A percentile compares a stretch with the other conserved stretches of the same genome.
These are phyloP conservation scores for Lecanicillium sp. DNA, from an alignment of 2,329 filamentous ascomycete species.

Conservation along the genomic window DNA sequence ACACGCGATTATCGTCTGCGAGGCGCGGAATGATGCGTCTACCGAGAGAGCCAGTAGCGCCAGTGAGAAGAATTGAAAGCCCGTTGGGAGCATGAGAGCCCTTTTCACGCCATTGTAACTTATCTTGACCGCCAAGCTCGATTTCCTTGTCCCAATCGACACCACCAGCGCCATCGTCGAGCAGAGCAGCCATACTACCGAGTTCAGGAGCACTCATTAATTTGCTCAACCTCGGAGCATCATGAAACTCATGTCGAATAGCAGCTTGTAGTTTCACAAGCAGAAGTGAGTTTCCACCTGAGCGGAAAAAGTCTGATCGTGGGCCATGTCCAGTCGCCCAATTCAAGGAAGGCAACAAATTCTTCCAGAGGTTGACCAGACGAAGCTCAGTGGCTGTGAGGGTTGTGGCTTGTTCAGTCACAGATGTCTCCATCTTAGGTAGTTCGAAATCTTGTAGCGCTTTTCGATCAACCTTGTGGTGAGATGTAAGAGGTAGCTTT, in stretches of 20 bases:
- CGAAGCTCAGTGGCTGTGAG: too few species aligned
- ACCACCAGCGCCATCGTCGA: slow-evolving; percentile 6
- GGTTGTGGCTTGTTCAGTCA: too few species aligned
- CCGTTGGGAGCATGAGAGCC: too few species aligned
- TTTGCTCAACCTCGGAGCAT: slow-evolving; percentile 22
- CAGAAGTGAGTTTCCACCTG: slow-evolving; percentile 33
- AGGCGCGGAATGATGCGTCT: slow-evolving; percentile 26
- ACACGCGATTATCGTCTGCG: slow-evolving; percentile 18
- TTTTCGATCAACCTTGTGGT: slow-evolving; percentile 17
- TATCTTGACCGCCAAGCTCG: too few species aligned
- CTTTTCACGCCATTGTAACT: too few species aligned
- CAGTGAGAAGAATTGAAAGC: slow-evolving; percentile 21
- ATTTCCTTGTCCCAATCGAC: slow-evolving; percentile 20
- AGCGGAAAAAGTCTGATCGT: slow-evolving; percentile 29
- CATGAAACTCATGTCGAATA: slow-evolving; percentile 23
- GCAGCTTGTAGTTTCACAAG: slow-evolving; percentile 26
- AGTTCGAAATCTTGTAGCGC: slow-evolving; percentile 17
- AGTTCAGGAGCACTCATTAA: slow-evolving; percentile 31
- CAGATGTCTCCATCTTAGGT: slow-evolving; percentile 6
- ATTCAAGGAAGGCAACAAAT: too few species aligned
- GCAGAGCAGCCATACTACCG: slow-evolving; percentile 24
- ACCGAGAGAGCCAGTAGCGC: slow-evolving; percentile 32
- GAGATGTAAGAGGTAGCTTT: slow-evolving; percentile 19
- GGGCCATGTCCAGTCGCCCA: slow-evolving; percentile 2
- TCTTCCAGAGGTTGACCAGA: too few species aligned